These are phyloP conservation scores for Gautieria morchelliformis DNA, from an alignment of 768 basidiomycete genomes.

Conservation along the genomic window DNA sequence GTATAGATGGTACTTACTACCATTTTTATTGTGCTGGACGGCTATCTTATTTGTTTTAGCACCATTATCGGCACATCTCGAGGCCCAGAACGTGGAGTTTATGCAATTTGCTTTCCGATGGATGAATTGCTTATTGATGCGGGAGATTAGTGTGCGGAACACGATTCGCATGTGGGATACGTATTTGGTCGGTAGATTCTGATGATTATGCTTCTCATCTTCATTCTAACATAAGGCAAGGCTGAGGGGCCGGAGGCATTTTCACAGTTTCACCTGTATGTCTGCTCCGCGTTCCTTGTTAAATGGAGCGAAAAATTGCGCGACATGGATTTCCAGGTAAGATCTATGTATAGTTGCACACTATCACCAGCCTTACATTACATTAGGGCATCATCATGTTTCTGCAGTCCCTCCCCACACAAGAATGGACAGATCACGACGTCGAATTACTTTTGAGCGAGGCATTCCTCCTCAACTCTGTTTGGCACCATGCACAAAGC, in stretches of 20 bases:
- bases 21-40: background rate
- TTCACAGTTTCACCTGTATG: constrained; percentile 97
- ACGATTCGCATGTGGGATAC: constrained; percentile 99
- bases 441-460: constrained; percentile 92
- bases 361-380: background rate
- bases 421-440: constrained; percentile 92
- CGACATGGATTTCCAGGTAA: constrained; percentile 97
- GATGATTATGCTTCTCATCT: background rate
- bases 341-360: constrained; percentile 11
- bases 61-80: constrained; percentile 79
- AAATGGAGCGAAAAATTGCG: constrained; percentile 90
- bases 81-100: constrained; percentile 90
- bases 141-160: constrained; percentile 93
- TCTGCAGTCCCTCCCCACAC: constrained; percentile 84
- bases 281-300: constrained; percentile 94
- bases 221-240: constrained; percentile 30
- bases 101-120: constrained; percentile 99
- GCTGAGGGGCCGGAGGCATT: constrained; percentile 97
- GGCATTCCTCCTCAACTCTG: constrained; percentile 88
- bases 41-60: constrained; percentile 31
- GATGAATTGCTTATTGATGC: constrained; percentile 99
- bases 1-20: constrained; percentile 64
- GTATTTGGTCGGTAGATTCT: constrained; percentile 62
- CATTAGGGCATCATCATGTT: constrained; percentile 97
- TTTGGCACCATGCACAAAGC: constrained; percentile 89